Evolutionary conservation across 2,329 filamentous ascomycete genomes (phyloP).

Genomic region (Trichoderma sp.): DNA sequence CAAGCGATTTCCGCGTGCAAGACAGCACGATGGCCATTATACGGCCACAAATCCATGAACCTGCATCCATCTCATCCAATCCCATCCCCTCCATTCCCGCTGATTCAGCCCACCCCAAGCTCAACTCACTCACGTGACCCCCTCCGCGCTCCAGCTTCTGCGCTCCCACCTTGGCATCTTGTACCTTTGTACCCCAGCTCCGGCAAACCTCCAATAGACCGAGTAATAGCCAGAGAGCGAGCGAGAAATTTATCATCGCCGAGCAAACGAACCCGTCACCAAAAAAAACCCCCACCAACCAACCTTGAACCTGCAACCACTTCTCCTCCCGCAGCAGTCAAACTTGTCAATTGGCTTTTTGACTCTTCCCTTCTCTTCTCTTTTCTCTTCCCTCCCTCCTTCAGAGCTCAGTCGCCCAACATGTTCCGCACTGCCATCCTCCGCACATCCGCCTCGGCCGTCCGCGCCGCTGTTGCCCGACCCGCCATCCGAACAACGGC

Average conservation of each 20-base stretch:
- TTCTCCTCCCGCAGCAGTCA: constrained; percentile 16
- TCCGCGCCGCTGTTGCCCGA: constrained; percentile 47
- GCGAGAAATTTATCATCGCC: constrained; percentile 49
- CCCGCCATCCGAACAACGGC: constrained; percentile 55
- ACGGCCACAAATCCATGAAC: too few species aligned
- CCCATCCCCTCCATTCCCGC: not conserved
- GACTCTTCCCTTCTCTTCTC: not conserved
- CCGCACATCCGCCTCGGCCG: constrained; percentile 65
- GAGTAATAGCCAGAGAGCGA: constrained; percentile 40
- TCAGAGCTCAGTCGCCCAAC: not conserved
- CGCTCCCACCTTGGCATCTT: not conserved
- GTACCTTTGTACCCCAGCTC: constrained; percentile 30
- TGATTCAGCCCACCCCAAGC: constrained; percentile 12
- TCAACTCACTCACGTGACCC: constrained; percentile 26
- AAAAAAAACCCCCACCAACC: constrained; percentile 22
- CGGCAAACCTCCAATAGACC: constrained; percentile 33
- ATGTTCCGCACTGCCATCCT: constrained; percentile 92
- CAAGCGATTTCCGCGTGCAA: too few species aligned
- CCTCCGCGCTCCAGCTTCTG: constrained; percentile 17
- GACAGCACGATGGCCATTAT: too few species aligned
- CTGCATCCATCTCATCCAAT: constrained; percentile 13
- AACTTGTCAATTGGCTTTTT: constrained; percentile 9
- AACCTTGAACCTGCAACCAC: constrained; percentile 23
- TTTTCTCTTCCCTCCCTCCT: not conserved
- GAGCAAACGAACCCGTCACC: constrained; percentile 9